Percentiles rank a stretch among this genome's conserved stretches.
phyloP scores from a whole-genome alignment of 2,329 filamentous ascomycete genomes.

The Corinectria fuckeliana region DNA sequence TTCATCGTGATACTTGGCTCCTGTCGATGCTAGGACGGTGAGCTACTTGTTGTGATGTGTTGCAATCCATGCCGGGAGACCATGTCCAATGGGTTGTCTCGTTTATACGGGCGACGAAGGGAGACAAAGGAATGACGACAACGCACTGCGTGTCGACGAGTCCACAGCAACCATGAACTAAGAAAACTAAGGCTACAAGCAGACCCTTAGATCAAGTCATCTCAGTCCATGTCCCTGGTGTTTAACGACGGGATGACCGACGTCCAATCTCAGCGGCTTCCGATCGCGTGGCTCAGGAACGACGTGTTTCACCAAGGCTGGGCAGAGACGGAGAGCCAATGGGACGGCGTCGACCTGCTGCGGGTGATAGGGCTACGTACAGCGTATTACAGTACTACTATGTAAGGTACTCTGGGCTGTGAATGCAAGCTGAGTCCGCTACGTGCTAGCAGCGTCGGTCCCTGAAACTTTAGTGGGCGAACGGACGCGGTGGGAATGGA shows the following conservation, averaged over 20 bases:
- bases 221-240: background rate
- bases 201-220: slow-evolving; percentile 11
- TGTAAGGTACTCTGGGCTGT: no score
- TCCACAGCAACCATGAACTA: background rate
- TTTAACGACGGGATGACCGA: slow-evolving; percentile 4
- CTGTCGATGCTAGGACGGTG: background rate
- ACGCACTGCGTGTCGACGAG: no score
- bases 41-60: background rate
- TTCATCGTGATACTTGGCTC: background rate
- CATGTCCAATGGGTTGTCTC: background rate
- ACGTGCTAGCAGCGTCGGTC: background rate
- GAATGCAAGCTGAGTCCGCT: no score
- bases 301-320: slow-evolving; percentile 3
- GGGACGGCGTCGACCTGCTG: background rate
- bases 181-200: no score
- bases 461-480: slow-evolving; percentile 10
- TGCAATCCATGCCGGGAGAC: no score
- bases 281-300: slow-evolving; percentile 12
- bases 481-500: background rate
- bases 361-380: background rate
- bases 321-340: background rate
- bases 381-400: no score
- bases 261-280: slow-evolving; percentile 8
- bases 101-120: background rate
- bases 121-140: background rate